These are phyloP conservation scores for Microglena sp. DNA, from an alignment of 139 green algal genomes.

Conservation along the genomic window DNA sequence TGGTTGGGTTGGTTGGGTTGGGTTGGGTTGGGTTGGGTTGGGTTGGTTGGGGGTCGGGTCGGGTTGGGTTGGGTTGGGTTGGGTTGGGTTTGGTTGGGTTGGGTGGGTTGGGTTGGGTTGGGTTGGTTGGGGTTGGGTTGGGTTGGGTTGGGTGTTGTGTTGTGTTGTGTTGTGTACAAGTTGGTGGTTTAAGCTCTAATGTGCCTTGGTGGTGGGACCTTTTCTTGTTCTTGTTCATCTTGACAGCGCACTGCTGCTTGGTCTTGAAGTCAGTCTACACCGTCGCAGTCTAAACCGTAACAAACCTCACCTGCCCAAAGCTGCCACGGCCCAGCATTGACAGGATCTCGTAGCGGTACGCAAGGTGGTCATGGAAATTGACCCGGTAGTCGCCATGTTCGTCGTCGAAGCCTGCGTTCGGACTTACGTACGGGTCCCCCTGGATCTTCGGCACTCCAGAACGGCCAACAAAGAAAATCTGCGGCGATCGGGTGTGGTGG, in stretches of 20 bases:
- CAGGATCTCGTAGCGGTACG: conserved; percentile 58
- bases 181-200: conserved; percentile 77
- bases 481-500: too few species aligned
- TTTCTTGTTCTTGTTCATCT: conserved; percentile 87
- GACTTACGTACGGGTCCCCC: too few species aligned
- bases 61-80: too few species aligned
- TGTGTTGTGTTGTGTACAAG: too few species aligned
- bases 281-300: too few species aligned
- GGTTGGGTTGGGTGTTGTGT: too few species aligned
- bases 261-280: conserved; percentile 81
- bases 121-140: too few species aligned
- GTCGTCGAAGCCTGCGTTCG: conserved; percentile 76
- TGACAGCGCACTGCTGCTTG: conserved; percentile 53
- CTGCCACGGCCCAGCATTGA: conserved; percentile 61
- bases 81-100: too few species aligned
- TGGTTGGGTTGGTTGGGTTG: too few species aligned
- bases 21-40: too few species aligned
- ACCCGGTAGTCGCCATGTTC: conserved; percentile 65
- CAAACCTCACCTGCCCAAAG: conserved; percentile 77
- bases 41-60: too few species aligned
- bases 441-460: conserved; percentile 41
- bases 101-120: too few species aligned
- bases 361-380: conserved; percentile 63
- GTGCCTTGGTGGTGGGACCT: conserved; percentile 69
- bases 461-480: conserved; percentile 65